Conservation (phyloP, 805 yeast species). For the Kazachstania taianensis region DNA sequence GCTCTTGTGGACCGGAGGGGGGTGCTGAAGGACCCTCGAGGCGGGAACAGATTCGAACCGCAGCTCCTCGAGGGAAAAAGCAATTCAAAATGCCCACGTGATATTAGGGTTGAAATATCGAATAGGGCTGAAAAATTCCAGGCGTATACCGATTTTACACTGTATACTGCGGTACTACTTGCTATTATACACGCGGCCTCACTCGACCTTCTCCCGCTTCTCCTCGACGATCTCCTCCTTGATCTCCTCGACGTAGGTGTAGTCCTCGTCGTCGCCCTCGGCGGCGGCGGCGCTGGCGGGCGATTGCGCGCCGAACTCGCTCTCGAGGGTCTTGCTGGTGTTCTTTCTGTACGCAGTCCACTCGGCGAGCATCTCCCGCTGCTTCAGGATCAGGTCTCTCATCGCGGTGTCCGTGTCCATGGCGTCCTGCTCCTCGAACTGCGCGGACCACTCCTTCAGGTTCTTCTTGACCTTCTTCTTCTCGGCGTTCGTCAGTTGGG, state of each 20-base stretch:
- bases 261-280: constrained; percentile 39
- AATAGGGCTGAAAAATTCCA: no score
- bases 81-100: no score
- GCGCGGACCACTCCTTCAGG: constrained; percentile 79
- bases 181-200: no score
- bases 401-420: constrained; percentile 92
- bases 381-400: constrained; percentile 76
- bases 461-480: constrained; percentile 85
- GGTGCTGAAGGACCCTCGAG: no score
- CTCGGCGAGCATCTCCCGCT: constrained; percentile 71
- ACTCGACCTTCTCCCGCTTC: constrained; percentile 56
- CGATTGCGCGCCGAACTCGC: constrained; percentile 8
- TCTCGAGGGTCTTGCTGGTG: constrained; percentile 37
- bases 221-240: constrained; percentile 67
- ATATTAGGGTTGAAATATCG: no score
- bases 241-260: constrained; percentile 65
- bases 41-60: no score
- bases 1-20: no score
- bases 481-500: constrained; percentile 64
- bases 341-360: constrained; percentile 74
- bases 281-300: constrained; percentile 34
- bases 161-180: no score
- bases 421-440: constrained; percentile 89
- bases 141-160: no score
- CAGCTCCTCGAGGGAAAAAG: no score